Evolutionary conservation across 306 rosid species (phyloP), one percentile per base, ranked within the genome.

Genomic region (Cucurbita maxima): DNA sequence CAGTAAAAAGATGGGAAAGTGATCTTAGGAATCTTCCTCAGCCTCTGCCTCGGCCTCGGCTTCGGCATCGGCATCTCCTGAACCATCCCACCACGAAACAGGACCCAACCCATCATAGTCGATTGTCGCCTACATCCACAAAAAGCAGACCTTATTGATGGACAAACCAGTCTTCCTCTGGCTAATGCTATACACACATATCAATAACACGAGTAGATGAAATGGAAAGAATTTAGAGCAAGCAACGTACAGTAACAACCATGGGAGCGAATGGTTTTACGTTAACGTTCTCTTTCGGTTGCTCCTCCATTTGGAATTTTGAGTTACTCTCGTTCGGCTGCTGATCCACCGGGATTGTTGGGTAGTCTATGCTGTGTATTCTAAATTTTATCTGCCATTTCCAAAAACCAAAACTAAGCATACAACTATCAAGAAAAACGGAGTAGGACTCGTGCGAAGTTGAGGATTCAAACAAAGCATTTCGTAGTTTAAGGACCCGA

Each of bases 201-300:
- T 61, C 22, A 61, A 15, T 14, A 61, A 37, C 7, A 61, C 16
- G n/a, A 61, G 69, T 16, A 61, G 22, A 61, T 22, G 25, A 44
- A 67, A 45, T 43, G 18, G 38, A 5, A 22, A 19, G 48, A 69
- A 58, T 44, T 45, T 18, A 45, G 73, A 81, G 63, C 59, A 63
- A 80, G 34, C 9, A 36, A 63, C 92, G 81, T 82, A 89, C 97
- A 48, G 79, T 87, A 44, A 91, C 57, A 79, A 83, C 48, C 93
- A 89, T 89, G 20, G 91, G 93, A 19, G 97, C 87, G 83, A 89
- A 91, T 48, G 97, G 87, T 86, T 88, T 60, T 85, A 80, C 8
- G 22, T 51, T 71, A 4, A 0, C 40, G 1, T 5, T 68, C 43
- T 89, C 91, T 79, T 82, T 63, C 43, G 89, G 92, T 73, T 82